Evolutionary conservation across 106 monocot genomes (phyloP).

Genomic region (Dioscorea dumetorum): DNA sequence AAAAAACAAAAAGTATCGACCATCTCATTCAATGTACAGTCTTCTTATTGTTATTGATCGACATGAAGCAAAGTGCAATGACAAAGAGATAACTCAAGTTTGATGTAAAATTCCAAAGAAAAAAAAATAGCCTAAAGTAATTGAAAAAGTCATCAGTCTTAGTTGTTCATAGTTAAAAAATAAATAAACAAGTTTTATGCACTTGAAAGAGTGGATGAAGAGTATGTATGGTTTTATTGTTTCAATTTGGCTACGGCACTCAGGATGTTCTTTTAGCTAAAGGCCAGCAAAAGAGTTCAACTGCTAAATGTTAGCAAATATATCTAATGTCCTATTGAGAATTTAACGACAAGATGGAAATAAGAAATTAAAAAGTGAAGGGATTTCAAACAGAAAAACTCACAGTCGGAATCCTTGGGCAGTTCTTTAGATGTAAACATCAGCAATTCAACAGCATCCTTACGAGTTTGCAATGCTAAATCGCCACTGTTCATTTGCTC

Average conservation of each 20-base stretch:
- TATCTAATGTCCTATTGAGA: not conserved
- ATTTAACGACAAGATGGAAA: not conserved
- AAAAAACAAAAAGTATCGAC: not conserved
- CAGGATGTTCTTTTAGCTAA: too few species aligned
- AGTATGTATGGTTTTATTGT: too few species aligned
- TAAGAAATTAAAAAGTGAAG: not conserved
- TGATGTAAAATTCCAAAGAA: not conserved
- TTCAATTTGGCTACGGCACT: too few species aligned
- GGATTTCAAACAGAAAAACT: not conserved
- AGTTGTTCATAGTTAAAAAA: too few species aligned
- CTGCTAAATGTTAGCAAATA: not conserved
- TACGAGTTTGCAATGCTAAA: conserved; percentile 1
- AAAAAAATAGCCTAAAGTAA: too few species aligned
- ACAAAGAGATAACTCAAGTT: not conserved
- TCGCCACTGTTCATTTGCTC: conserved; percentile 1
- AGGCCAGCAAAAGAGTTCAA: too few species aligned
- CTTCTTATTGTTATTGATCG: not conserved
- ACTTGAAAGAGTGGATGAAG: too few species aligned
- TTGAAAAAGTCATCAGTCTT: too few species aligned
- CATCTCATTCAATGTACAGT: too few species aligned
- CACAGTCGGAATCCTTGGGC: not conserved
- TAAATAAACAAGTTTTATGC: too few species aligned
- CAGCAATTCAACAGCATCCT: not conserved
- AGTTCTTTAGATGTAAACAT: conserved; percentile 3
- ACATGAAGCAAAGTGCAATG: not conserved